Conservation (phyloP, 345 rosid species). For the Salix koriyanagi region DNA sequence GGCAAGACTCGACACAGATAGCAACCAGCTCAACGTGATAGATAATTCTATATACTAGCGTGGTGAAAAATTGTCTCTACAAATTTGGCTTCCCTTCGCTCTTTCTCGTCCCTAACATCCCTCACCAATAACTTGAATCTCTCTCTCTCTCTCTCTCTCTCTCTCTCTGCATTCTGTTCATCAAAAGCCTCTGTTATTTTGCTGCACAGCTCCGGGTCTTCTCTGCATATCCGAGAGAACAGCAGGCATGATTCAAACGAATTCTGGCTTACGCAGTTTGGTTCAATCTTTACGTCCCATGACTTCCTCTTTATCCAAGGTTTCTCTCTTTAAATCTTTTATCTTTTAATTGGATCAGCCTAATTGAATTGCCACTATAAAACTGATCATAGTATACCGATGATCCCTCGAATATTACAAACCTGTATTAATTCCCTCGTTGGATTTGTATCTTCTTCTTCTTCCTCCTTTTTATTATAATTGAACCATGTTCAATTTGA, state of each 20-base stretch:
- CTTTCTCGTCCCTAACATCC: too few relatives aligned
- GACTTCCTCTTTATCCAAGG: conserved; percentile 28
- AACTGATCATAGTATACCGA: background rate
- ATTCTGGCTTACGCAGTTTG: conserved; percentile 16
- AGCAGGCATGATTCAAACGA: conserved; percentile 22
- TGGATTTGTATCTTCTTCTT: too few relatives aligned
- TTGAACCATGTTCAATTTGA: too few relatives aligned
- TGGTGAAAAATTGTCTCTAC: too few relatives aligned
- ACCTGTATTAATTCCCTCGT: too few relatives aligned
- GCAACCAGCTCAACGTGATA: too few relatives aligned
- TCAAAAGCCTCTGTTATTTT: background rate
- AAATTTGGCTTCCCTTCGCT: too few relatives aligned
- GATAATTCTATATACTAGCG: too few relatives aligned
- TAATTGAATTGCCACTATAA: too few relatives aligned
- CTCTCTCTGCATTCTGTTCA: background rate
- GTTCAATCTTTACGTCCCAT: conserved; percentile 10
- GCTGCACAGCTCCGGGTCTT: background rate
- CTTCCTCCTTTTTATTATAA: too few relatives aligned
- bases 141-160: background rate
- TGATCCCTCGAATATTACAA: background rate
- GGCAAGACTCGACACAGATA: too few relatives aligned
- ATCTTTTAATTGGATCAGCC: background rate
- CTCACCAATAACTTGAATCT: background rate
- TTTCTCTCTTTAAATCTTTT: background rate
- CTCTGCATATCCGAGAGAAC: background rate